phyloP scores from a whole-genome alignment of 108 stramenopile species.

The Nannochloropsis oceanica region DNA sequence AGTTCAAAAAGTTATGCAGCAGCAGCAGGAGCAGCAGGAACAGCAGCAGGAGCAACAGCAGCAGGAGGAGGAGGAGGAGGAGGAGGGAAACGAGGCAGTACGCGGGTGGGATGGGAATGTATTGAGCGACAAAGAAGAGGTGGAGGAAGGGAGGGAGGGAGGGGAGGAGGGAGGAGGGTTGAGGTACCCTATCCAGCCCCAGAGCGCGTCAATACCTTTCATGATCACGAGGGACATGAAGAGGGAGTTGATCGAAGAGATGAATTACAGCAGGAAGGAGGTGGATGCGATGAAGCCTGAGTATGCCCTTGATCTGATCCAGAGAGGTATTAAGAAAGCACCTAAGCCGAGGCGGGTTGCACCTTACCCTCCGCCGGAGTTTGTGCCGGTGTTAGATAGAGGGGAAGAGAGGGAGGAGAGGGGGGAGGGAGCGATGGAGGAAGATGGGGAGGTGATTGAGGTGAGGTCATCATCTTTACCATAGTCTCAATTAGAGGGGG shows the following conservation, averaged over 20 bases:
- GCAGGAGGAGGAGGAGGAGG: not conserved
- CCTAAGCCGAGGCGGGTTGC: not conserved
- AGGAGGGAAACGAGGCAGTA: not conserved
- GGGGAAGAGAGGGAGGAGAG: not conserved
- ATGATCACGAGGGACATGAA: not conserved
- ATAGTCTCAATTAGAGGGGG: not conserved
- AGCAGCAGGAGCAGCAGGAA: not conserved
- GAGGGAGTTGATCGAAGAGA: not conserved
- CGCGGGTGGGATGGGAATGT: too few relatives aligned
- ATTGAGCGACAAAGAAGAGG: too few relatives aligned
- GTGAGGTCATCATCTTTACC: not conserved
- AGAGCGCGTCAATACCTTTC: not conserved
- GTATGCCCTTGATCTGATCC: not conserved
- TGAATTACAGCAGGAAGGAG: not conserved
- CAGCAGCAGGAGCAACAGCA: too few relatives aligned
- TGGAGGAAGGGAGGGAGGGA: not conserved
- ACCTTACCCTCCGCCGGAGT: not conserved
- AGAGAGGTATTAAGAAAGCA: not conserved
- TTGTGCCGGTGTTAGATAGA: not conserved
- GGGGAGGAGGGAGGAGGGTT: not conserved
- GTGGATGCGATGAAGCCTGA: not conserved
- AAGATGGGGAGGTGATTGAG: not conserved
- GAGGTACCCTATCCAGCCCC: not conserved
- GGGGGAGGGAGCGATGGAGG: not conserved
- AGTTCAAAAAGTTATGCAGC: too few relatives aligned